phyloP scores from a whole-genome alignment of 2,329 filamentous ascomycete species.

The Ophiostoma montium region DNA sequence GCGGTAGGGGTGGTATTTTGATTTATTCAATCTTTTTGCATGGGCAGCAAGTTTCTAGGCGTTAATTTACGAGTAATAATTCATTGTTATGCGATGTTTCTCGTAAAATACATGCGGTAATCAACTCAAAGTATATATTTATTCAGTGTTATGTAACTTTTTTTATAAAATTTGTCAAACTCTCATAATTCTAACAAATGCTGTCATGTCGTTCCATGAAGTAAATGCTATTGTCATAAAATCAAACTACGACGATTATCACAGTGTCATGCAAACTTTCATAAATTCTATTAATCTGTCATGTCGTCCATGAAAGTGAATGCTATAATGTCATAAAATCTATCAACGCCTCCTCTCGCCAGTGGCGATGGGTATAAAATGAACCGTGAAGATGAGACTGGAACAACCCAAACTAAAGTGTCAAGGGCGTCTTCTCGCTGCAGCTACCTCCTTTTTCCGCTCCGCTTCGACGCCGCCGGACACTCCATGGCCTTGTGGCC shows the following conservation, averaged over 20 bases:
- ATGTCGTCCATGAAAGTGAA: background rate
- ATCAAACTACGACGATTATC: no score
- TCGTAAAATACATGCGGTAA: no score
- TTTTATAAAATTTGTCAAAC: no score
- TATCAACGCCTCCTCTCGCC: conserved; percentile 1
- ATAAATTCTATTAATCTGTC: no score
- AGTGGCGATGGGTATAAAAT: background rate
- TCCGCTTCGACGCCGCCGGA: conserved; percentile 22
- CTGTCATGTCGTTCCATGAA: no score
- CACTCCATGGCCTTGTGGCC: conserved; percentile 48
- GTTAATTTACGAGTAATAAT: background rate
- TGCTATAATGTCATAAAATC: background rate
- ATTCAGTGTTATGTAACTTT: no score
- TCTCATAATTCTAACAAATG: no score
- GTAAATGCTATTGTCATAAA: no score
- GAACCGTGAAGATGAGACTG: background rate
- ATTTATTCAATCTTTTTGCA: background rate
- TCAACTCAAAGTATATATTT: no score
- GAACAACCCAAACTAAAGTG: no score
- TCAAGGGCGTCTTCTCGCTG: no score
- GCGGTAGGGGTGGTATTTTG: background rate
- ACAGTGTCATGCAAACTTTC: no score
- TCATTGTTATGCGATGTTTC: background rate
- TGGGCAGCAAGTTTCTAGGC: background rate
- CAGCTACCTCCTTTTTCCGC: conserved; percentile 4